Evolutionary conservation across 179 eudicot genomes (phyloP), one percentile per base, ranked within the genome.

Genomic region (Beta lomatogona): DNA sequence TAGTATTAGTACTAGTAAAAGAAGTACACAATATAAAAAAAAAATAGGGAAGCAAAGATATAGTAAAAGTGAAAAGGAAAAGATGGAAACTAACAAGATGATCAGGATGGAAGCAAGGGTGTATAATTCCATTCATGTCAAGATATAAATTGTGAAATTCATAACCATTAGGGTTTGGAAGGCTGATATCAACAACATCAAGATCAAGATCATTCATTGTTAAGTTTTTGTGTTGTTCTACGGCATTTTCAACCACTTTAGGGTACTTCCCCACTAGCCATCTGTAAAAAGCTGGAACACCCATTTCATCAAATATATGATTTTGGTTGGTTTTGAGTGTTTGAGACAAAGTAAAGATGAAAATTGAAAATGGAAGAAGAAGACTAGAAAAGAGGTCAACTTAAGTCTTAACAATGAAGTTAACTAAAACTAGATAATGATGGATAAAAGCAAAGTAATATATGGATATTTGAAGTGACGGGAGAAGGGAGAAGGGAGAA

Each of bases 61-160:
- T 22, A 59, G 19, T 9, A 31, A n/a, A 25, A 13, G 16, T 36
- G 41, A 36, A 3, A 36, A 50, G 14, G 76, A 58, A 0, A 11
- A 18, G 9, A 46, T 19, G 45, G 13, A 13, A 41, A 83, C 79
- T 18, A 79, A 91, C 96, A 19, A 70, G 41, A 82, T 86, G 83
- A 1, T 89, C 89, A 0, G 95, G 95, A 12, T 91, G 95, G 21
- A 93, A 93, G 63, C 95, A 92, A 0, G 93, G 93, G 36, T 93
- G 94, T 0, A 93, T 91, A 5, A 91, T 89, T 6, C 91, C 93
- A 41, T 93, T 93, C 95, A 92, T 88, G 52, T 92, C 95, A 0
- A 93, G 81, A 73, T 92, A 93, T 0, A 93, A 53, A 19, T 92
- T 88, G 69, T 93, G 93, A 52, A 86, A 92, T 81, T 89, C 94